Base-by-base conservation (phyloP, 305 asterid species). In the Fraxinus platypoda region DNA sequence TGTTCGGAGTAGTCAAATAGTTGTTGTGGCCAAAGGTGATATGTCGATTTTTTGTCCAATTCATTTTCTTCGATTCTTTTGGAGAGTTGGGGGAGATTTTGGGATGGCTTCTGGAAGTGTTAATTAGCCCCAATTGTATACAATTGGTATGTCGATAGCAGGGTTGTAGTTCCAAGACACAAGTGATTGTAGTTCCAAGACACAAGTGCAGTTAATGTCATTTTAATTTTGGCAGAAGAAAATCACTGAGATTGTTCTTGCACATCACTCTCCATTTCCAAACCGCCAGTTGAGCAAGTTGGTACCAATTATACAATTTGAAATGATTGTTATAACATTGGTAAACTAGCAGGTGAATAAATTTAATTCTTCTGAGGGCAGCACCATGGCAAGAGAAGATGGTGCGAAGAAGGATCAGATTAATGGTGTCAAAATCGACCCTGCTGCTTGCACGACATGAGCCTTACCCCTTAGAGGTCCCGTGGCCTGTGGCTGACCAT, bases 21-120 rank as follows among this genome's bases (percentile, higher is more conserved):
- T 57, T 57, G 86, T 77, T 76, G 77, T 43, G 72, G 78, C 43
- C 26, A 23, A 28, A 75, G 59, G 81, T 28, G 64, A 80, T 76
- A 43, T 13, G 59, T 71, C 71, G 70, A 12, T 70, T 81, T 78
- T 64, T 80, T 85, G 73, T 82, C 52, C 70, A 59, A 19, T 75
- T 75, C 76, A 43, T 76, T 83, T 74, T 64, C 62, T 78, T 26
- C 79, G 46, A 21, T 72, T 35, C 19, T 23, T 80, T 59, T 8
- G 78, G 30, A 70, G 74, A 57, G 79, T 59, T 6, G 75, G 75
- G 75, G 38, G 79, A 46, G 74, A 76, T 77, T 38, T 19, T 38
- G 72, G 81, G 54, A 52, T 75, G 72, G 78, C 54, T 59, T 72
- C 46, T 70, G 75, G 23, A 12, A 28, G 75, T 30, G 41, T 8